Percentiles rank a stretch among this genome's conserved stretches.
Conservation (phyloP, 2,329 filamentous ascomycete species). For the Sporothrix variecibatus region DNA sequence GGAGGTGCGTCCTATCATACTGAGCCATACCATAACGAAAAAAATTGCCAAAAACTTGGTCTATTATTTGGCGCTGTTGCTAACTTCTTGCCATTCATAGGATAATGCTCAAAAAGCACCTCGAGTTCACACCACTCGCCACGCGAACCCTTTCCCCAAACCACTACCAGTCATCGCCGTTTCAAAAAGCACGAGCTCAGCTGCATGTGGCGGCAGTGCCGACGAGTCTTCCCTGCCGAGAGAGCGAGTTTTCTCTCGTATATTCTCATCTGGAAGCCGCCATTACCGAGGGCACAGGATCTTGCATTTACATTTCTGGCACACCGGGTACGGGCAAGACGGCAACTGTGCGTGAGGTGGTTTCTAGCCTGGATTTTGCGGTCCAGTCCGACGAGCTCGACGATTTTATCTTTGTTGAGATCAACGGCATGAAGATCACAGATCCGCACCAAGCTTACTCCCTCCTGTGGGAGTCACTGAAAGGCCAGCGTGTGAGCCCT, state of each 20-base stretch:
- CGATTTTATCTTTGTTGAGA: conserved; percentile 98
- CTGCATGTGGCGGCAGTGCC: conserved; percentile 95
- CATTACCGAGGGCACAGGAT: conserved; percentile 88
- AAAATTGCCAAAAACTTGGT: too few species aligned
- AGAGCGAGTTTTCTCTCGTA: conserved; percentile 86
- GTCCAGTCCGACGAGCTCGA: conserved; percentile 90
- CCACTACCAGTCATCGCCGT: conserved; percentile 77
- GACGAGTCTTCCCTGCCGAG: conserved; percentile 83
- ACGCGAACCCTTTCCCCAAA: conserved; percentile 79
- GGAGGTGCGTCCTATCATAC: conserved; percentile 38
- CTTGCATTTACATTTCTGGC: conserved; percentile 99
- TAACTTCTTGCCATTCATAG: conserved; percentile 44
- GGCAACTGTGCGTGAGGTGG: conserved; percentile 92
- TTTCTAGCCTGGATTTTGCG: conserved; percentile 82
- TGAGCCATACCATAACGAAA: too few species aligned
- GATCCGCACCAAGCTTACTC: conserved; percentile 97
- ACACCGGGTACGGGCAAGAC: conserved; percentile 97
- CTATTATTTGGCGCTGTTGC: too few species aligned
- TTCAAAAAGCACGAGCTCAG: conserved; percentile 83
- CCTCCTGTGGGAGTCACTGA: conserved; percentile 91
- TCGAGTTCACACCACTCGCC: conserved; percentile 94
- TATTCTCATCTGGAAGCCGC: conserved; percentile 93
- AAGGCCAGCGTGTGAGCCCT: conserved; percentile 88
- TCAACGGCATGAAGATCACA: conserved; percentile 99
- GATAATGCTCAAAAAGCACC: conserved; percentile 77